Evolutionary conservation across 2,329 filamentous ascomycete species (phyloP).

Genomic region (Ophiostoma montium): DNA sequence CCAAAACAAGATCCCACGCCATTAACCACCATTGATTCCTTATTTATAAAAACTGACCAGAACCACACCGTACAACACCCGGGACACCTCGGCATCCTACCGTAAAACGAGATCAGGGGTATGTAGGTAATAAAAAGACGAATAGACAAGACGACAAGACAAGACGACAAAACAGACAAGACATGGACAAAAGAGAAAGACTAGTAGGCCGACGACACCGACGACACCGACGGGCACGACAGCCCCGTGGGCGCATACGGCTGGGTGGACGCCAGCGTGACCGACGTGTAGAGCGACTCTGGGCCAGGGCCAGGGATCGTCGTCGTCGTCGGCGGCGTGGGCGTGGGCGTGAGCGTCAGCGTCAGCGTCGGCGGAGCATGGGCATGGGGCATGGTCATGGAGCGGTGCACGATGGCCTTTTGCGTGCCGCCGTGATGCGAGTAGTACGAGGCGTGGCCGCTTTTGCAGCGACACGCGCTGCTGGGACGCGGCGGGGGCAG

Average conservation of each 20-base stretch:
- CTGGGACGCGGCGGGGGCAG: background rate
- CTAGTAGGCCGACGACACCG: slow-evolving; percentile 11
- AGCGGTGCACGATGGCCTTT: background rate
- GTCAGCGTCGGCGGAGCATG: background rate
- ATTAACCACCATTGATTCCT: background rate
- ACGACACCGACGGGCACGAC: slow-evolving; percentile 8
- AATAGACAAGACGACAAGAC: background rate
- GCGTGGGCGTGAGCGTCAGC: background rate
- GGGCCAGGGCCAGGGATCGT: background rate
- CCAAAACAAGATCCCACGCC: background rate
- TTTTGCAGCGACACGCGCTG: too few relatives aligned
- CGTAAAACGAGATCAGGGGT: background rate
- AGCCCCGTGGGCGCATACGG: slow-evolving; percentile 10
- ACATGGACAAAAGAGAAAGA: background rate
- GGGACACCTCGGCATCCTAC: background rate
- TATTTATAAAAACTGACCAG: background rate
- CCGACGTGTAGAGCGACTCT: slow-evolving; percentile 8
- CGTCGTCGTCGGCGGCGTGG: background rate
- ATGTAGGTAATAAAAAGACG: background rate
- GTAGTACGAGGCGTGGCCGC: too few relatives aligned
- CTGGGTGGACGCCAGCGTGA: slow-evolving; percentile 10
- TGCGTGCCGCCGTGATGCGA: background rate
- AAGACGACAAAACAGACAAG: background rate
- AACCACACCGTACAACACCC: background rate
- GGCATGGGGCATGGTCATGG: slow-evolving; percentile 3